Evolutionary conservation across 163 green algal genomes (phyloP), one percentile per base, ranked within the genome.

Genomic region (Trebouxiophyceae sp.): DNA sequence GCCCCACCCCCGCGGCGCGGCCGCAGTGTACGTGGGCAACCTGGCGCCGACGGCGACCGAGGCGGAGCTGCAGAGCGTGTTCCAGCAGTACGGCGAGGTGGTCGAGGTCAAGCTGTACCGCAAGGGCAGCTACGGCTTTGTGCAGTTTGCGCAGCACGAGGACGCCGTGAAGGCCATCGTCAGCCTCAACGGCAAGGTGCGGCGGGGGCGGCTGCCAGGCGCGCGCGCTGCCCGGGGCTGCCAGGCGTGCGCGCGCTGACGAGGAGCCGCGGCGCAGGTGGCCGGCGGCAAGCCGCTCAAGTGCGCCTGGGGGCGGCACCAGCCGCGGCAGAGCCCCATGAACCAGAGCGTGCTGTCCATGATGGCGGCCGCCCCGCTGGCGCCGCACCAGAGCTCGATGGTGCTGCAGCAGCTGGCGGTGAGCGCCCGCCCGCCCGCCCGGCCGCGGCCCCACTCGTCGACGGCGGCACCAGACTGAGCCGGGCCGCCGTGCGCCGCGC

Each of bases 151-250:
- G 39, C 8, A 30, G 5, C 80, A 87, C 47, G 44, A 46, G 29
- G 72, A 83, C n/a, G 80, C 80, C 4, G 80, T 87, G 29, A 32
- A 45, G 3, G 77, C 77, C 26, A 87, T 87, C 23, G 64, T 82
- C 2, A 62, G 57, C 50, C 69, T 84, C 70, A 83, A 79, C 50
- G 71, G 70, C 26, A 50, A 77, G 8, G 39, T 50, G 39, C 39
- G 39, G 39, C 16, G 39, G 12, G 12, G 16, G 16, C 39, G 12
- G 16, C 39, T n/a, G 12, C 39, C 39, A n/a, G 39, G 8, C 39
- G 12, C 39, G 12, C 12, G 8, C 16, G 12, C 16, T 50, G 39
- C 39, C 8, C 39, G 12, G 16, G 16, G 16, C 39, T n/a, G 39
- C 12, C 39, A 50, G 39, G 8, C 12, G 8, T 8, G 39, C 39